Base-by-base conservation (phyloP, 2,329 filamentous ascomycete genomes). In the Pseudogymnoascus verrucosus region DNA sequence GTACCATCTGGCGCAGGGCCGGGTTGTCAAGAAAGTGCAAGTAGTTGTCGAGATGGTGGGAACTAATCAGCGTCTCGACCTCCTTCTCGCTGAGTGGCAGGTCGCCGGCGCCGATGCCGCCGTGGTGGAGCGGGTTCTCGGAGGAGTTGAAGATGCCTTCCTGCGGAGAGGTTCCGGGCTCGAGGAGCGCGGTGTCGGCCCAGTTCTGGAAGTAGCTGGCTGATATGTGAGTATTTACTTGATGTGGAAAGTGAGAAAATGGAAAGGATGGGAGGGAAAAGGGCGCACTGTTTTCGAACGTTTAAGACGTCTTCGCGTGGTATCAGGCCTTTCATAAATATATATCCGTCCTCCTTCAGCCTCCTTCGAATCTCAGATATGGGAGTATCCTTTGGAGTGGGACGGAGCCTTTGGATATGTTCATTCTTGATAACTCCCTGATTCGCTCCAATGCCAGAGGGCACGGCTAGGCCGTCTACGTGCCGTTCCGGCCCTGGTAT, bases 151-250 rank as follows among this genome's bases (percentile, higher is more conserved):
- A 86, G 63, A 85, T 78, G 0, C 84, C 83, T 1, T 83, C 76
- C 0, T 83, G 78, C 0, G 81, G 76, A 4, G 77, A 71, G 0
- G 80, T 82, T 37, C 78, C 80, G 0, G 81, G 79, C 65, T 83
- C 80, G 1, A 88, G 73, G 37, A 88, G 79, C 0, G 82, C 82
- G 28, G 79, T 86, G 1, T 83, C 78, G 1, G 78, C 74, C 4
- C 87, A 74, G 47, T 79, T 79, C 2, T 74, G 71, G 70, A 86
- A 86, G 70, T 85, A 86, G 28, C 51, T 57, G 3, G 5, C n/a
- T 57, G 16, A 14, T 19, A 1, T 5, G 16, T 57, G 26, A 57
- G 28, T 5, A 19, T 57, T 57, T 1, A 34, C 5, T 57, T 11
- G 10, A 1, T 10, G n/a, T 34, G 28, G 21, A 19, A 57, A 34